phyloP scores from a whole-genome alignment of 169 alveolate genomes.

The Cryptosporidium viatorum region DNA sequence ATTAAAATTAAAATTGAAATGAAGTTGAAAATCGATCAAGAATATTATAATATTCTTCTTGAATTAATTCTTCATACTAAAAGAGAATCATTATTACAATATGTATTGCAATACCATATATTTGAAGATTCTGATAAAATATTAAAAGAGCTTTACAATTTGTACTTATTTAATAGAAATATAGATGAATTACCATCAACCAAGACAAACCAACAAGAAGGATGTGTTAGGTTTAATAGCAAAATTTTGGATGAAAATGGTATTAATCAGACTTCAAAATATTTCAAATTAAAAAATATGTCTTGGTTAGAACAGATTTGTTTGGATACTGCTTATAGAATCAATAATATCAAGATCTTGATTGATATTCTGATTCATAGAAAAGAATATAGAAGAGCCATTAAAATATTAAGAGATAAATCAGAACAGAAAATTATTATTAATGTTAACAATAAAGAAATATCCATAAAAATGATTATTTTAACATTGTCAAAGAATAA shows the following conservation, averaged over 20 bases:
- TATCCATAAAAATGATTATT: conserved; percentile 9
- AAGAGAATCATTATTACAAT: conserved; percentile 23
- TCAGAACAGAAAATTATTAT: conserved; percentile 10
- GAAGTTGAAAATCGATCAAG: not conserved
- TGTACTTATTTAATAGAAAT: conserved; percentile 18
- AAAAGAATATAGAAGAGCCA: conserved; percentile 56
- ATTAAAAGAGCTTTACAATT: not conserved
- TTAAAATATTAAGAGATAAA: conserved; percentile 1
- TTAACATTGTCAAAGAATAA: conserved; percentile 10
- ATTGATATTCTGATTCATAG: conserved; percentile 4
- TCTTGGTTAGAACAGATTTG: conserved; percentile 59
- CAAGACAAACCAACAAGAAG: not conserved
- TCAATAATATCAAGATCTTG: conserved; percentile 16
- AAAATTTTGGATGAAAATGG: not conserved
- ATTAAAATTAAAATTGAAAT: conserved; percentile 18
- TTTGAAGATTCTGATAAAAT: conserved; percentile 35
- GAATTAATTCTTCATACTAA: not conserved
- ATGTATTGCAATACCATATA: conserved; percentile 44
- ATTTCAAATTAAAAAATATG: conserved; percentile 15
- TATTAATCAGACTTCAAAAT: not conserved
- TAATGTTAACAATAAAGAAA: not conserved
- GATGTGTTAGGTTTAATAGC: not conserved
- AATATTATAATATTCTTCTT: conserved; percentile 4
- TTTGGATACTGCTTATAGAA: conserved; percentile 48
- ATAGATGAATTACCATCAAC: not conserved